A percentile compares a stretch with the other conserved stretches of the same genome.
phyloP scores from a whole-genome alignment of 495 filamentous ascomycete species.

The Apiosordaria backusii region DNA sequence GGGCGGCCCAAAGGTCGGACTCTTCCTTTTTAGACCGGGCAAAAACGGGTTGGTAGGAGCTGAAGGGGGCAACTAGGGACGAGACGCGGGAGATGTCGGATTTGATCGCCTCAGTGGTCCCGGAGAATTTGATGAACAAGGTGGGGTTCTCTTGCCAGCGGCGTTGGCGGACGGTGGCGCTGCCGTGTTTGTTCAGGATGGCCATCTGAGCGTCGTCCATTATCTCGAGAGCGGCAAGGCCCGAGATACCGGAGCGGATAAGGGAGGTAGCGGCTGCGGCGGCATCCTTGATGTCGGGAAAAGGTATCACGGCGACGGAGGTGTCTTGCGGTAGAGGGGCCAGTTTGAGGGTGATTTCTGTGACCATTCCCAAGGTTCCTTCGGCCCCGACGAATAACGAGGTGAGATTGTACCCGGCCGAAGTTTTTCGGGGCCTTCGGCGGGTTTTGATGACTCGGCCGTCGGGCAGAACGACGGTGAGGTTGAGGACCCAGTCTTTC shows the following conservation, averaged over 20 bases:
- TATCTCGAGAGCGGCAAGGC: slow-evolving; percentile 66
- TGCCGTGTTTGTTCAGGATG: slow-evolving; percentile 62
- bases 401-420: slow-evolving; percentile 78
- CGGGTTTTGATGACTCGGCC: slow-evolving; percentile 72
- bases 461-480: slow-evolving; percentile 74
- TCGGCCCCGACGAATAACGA: slow-evolving; percentile 87
- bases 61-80: slow-evolving; percentile 44
- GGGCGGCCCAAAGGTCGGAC: slow-evolving; percentile 62
- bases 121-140: slow-evolving; percentile 62
- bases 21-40: slow-evolving; percentile 56
- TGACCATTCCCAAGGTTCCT: slow-evolving; percentile 85
- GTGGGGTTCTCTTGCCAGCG: slow-evolving; percentile 61
- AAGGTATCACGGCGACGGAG: slow-evolving; percentile 63
- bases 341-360: slow-evolving; percentile 73
- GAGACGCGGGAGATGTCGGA: slow-evolving; percentile 39
- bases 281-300: slow-evolving; percentile 58
- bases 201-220: slow-evolving; percentile 73
- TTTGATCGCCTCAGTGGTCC: slow-evolving; percentile 32
- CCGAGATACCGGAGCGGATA: slow-evolving; percentile 59
- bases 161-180: slow-evolving; percentile 47
- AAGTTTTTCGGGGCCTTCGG: slow-evolving; percentile 66
- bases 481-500: slow-evolving; percentile 77
- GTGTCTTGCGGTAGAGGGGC: slow-evolving; percentile 60
- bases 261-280: slow-evolving; percentile 60
- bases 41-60: slow-evolving; percentile 51